A percentile compares a stretch with the other conserved stretches of the same genome.
phyloP scores from a whole-genome alignment of 2,329 filamentous ascomycete species.

The Gaeumannomyces tritici region DNA sequence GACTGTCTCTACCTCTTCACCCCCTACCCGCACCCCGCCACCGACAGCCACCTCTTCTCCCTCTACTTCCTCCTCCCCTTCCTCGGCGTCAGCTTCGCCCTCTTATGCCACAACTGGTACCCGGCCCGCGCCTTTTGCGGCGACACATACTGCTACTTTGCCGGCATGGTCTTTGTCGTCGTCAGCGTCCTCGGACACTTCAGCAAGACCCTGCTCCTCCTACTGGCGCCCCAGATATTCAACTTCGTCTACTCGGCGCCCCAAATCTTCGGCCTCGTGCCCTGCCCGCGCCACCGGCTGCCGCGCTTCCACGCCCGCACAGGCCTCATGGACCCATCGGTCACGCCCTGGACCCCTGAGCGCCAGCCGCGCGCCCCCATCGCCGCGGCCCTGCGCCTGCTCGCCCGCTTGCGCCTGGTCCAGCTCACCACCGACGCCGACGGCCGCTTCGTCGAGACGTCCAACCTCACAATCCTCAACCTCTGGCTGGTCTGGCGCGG shows the following conservation, averaged over 20 bases:
- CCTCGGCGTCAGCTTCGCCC: conserved; percentile 79
- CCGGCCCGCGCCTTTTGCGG: conserved; percentile 92
- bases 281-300: conserved; percentile 86
- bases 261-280: conserved; percentile 82
- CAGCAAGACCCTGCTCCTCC: conserved; percentile 86
- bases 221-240: conserved; percentile 89
- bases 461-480: conserved; percentile 89
- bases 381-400: conserved; percentile 52
- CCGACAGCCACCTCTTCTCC: conserved; percentile 91
- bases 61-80: conserved; percentile 92
- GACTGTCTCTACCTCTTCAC: conserved; percentile 80
- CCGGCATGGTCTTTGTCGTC: conserved; percentile 96
- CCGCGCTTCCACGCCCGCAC: conserved; percentile 81
- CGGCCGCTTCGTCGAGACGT: conserved; percentile 67
- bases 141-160: conserved; percentile 99
- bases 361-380: conserved; percentile 60
- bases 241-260: conserved; percentile 93
- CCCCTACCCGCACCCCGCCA: conserved; percentile 82
- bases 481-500: conserved; percentile 95
- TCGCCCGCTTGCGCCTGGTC: conserved; percentile 60
- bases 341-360: conserved; percentile 62
- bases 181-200: conserved; percentile 96
- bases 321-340: conserved; percentile 76
- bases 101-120: conserved; percentile 91
- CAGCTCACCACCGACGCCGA: conserved; percentile 56